These are phyloP conservation scores for Eucalyptus regnans DNA, from an alignment of 345 rosid species.

Conservation along the genomic window DNA sequence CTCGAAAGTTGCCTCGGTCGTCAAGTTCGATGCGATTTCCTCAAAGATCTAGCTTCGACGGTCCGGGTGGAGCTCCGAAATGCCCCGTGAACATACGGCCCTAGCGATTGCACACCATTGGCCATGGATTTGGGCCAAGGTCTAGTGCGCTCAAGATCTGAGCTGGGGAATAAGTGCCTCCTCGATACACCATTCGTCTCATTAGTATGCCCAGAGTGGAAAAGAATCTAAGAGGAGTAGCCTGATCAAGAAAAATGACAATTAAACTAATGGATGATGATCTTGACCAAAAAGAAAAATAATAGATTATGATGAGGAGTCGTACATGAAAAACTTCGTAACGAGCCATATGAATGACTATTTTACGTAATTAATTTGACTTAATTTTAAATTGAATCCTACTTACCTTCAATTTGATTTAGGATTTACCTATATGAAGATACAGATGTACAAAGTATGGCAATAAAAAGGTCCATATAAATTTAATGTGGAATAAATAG, in stretches of 20 bases:
- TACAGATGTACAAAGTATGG: not conserved
- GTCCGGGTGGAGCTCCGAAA: not conserved
- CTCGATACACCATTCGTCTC: not conserved
- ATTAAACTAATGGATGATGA: not conserved
- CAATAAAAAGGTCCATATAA: not conserved
- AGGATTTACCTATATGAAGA: not conserved
- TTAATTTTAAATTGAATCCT: not conserved
- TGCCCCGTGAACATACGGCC: not conserved
- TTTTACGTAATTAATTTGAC: not conserved
- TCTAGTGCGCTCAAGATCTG: not conserved
- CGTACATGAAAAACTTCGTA: fast-evolving
- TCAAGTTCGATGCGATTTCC: not conserved
- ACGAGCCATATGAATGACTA: not conserved
- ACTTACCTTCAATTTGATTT: not conserved
- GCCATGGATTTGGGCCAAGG: not conserved
- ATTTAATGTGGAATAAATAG: not conserved
- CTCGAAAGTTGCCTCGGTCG: not conserved
- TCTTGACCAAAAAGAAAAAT: not conserved
- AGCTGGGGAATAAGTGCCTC: not conserved
- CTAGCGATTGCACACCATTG: no score
- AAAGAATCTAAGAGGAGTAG: no score
- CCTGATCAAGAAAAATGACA: no score
- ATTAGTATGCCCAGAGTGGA: no score
- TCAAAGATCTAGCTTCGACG: not conserved
- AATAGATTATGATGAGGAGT: not conserved